Percentiles rank a stretch among this genome's conserved stretches.
These are phyloP conservation scores for Scedosporium minutisporum DNA, from an alignment of 2,329 filamentous ascomycete species.

Conservation along the genomic window DNA sequence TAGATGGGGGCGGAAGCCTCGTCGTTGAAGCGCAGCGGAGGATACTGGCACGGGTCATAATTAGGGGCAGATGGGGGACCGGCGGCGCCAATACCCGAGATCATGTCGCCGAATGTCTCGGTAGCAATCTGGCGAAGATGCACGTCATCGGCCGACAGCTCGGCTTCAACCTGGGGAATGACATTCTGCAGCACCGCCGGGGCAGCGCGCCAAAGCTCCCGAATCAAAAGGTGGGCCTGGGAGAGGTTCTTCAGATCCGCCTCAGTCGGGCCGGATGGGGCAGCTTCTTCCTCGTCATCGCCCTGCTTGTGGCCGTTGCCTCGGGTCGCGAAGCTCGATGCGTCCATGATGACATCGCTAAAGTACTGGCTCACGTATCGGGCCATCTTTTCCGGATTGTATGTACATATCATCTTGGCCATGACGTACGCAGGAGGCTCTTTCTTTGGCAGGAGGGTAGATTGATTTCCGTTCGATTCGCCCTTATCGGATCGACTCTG, in stretches of 20 bases:
- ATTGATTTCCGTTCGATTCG: conserved; percentile 64
- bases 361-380: conserved; percentile 94
- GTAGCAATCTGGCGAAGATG: conserved; percentile 80
- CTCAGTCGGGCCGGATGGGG: conserved; percentile 56
- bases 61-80: conserved; percentile 65
- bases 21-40: conserved; percentile 58
- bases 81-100: conserved; percentile 84
- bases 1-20: conserved; percentile 41
- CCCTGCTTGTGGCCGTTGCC: conserved; percentile 48
- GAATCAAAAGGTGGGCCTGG: conserved; percentile 81
- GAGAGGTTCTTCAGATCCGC: conserved; percentile 78
- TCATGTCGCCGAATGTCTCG: conserved; percentile 90
- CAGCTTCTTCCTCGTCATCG: conserved; percentile 53
- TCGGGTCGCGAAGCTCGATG: conserved; percentile 51
- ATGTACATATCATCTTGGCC: conserved; percentile 88
- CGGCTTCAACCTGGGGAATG: conserved; percentile 84
- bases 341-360: conserved; percentile 89
- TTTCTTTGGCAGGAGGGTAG: conserved; percentile 74
- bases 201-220: conserved; percentile 88
- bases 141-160: conserved; percentile 81
- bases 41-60: conserved; percentile 77
- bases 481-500: conserved; percentile 24
- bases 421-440: conserved; percentile 91
- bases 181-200: conserved; percentile 86
- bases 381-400: conserved; percentile 86